Conservation (phyloP, 2,329 filamentous ascomycete genomes). For the Curvularia eragrostidis region DNA sequence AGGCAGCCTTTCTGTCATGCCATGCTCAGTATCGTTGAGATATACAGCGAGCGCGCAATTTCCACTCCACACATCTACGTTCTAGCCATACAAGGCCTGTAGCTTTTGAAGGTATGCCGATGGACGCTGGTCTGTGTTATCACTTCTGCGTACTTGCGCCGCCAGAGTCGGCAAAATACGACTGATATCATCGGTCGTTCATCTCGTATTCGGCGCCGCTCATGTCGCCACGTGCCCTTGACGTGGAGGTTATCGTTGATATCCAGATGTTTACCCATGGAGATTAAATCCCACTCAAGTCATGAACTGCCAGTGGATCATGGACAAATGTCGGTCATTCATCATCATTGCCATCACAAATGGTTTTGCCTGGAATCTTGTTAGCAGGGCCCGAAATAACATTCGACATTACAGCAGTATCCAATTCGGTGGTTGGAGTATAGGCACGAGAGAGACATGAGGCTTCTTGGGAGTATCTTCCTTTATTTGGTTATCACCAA, state of each 20-base stretch:
- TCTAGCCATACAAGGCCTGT: neutral
- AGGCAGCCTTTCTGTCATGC: neutral
- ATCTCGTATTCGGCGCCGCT: constrained; percentile 10
- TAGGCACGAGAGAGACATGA: constrained; percentile 8
- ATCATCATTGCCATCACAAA: constrained; percentile 24
- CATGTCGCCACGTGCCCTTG: constrained; percentile 9
- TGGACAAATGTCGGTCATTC: constrained; percentile 34
- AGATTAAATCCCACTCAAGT: constrained; percentile 12
- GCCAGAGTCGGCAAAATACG: constrained; percentile 31
- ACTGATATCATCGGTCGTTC: constrained; percentile 28
- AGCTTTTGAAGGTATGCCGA: neutral
- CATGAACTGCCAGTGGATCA: constrained; percentile 18
- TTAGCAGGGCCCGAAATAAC: constrained; percentile 1
- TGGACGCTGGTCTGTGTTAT: constrained; percentile 11
- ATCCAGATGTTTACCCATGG: constrained; percentile 15
- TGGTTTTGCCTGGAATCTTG: neutral
- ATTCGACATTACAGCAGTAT: neutral
- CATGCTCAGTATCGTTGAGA: neutral
- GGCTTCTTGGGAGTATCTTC: constrained; percentile 5
- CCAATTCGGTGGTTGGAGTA: constrained; percentile 1
- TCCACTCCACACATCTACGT: neutral
- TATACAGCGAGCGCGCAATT: neutral
- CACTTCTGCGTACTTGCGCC: constrained; percentile 6
- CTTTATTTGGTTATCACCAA: constrained; percentile 7
- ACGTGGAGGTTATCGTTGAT: constrained; percentile 10